Percentiles rank a stretch among this genome's conserved stretches.
These are phyloP conservation scores for Chalciporus piperatus DNA, from an alignment of 768 basidiomycete genomes.

Conservation along the genomic window DNA sequence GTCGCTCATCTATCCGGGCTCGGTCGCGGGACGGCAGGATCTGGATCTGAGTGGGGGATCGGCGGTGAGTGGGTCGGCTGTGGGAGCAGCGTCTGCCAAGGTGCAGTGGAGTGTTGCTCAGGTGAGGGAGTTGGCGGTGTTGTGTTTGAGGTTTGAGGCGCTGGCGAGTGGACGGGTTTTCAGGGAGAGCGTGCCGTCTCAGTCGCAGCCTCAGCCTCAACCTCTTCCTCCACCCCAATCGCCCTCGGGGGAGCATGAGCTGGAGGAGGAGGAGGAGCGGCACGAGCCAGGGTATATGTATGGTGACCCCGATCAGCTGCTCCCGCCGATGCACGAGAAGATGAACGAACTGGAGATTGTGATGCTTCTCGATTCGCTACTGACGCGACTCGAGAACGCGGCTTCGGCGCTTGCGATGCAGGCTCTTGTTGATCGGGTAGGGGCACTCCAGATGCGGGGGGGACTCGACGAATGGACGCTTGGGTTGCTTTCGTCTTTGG, in stretches of 20 bases:
- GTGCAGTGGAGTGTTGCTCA: slow-evolving; percentile 73
- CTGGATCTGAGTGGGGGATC: slow-evolving; percentile 38
- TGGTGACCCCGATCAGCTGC: slow-evolving; percentile 58
- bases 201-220: slow-evolving; percentile 3
- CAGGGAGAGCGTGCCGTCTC: slow-evolving; percentile 31
- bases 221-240: not conserved
- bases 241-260: slow-evolving; percentile 8
- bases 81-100: slow-evolving; percentile 25
- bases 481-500: slow-evolving; percentile 39
- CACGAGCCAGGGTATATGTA: slow-evolving; percentile 40
- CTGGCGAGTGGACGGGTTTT: slow-evolving; percentile 64
- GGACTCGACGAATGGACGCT: slow-evolving; percentile 50
- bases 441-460: slow-evolving; percentile 35
- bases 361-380: slow-evolving; percentile 71
- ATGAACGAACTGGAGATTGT: slow-evolving; percentile 72
- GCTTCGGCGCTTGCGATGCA: slow-evolving; percentile 33
- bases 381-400: slow-evolving; percentile 75
- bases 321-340: slow-evolving; percentile 68
- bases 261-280: slow-evolving; percentile 20
- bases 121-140: slow-evolving; percentile 65
- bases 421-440: slow-evolving; percentile 19
- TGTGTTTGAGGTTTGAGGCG: slow-evolving; percentile 80
- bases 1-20: slow-evolving; percentile 78
- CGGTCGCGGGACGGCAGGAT: slow-evolving; percentile 68
- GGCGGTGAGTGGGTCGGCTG: slow-evolving; percentile 4